A percentile compares a stretch with the other conserved stretches of the same genome.
These are phyloP conservation scores for Botrytis sinoallii DNA, from an alignment of 2,329 filamentous ascomycete genomes.

Conservation along the genomic window DNA sequence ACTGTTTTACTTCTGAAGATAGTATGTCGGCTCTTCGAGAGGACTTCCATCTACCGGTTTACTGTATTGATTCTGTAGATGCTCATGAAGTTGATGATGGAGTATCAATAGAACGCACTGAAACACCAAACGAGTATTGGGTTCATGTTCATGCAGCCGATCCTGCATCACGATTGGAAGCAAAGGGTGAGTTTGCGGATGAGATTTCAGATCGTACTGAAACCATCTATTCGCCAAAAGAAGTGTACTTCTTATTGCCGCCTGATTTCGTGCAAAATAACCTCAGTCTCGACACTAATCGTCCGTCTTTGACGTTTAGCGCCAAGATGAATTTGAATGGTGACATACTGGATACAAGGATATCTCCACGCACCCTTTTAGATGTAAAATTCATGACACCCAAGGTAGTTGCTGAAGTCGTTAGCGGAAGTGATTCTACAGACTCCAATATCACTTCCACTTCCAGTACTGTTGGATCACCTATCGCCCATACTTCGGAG, in stretches of 20 bases:
- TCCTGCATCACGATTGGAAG: constrained; percentile 66
- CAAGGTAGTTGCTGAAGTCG: constrained; percentile 44
- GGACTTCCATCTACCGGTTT: constrained; percentile 60
- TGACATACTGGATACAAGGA: constrained; percentile 50
- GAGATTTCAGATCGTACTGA: constrained; percentile 59
- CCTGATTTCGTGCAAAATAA: constrained; percentile 45
- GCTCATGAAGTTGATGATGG: constrained; percentile 78
- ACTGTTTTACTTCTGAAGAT: constrained; percentile 38
- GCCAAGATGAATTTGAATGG: constrained; percentile 53
- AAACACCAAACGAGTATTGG: constrained; percentile 59
- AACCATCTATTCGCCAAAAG: constrained; percentile 59
- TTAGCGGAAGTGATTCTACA: constrained; percentile 21
- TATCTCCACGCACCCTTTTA: constrained; percentile 52
- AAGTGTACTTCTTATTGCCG: constrained; percentile 57
- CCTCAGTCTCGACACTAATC: constrained; percentile 53
- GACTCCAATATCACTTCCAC: constrained; percentile 23
- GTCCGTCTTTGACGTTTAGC: constrained; percentile 60
- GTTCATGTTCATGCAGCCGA: constrained; percentile 77
- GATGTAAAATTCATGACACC: constrained; percentile 58
- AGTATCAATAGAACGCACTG: constrained; percentile 64
- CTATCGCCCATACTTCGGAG: constrained; percentile 25
- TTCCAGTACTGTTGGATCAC: background rate
- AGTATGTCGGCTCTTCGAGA: constrained; percentile 52
- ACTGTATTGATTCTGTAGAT: constrained; percentile 66
- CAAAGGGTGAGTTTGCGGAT: constrained; percentile 55